These are phyloP conservation scores for Fraxinus xanthoxyloides DNA, from an alignment of 305 asterid species.

Conservation along the genomic window DNA sequence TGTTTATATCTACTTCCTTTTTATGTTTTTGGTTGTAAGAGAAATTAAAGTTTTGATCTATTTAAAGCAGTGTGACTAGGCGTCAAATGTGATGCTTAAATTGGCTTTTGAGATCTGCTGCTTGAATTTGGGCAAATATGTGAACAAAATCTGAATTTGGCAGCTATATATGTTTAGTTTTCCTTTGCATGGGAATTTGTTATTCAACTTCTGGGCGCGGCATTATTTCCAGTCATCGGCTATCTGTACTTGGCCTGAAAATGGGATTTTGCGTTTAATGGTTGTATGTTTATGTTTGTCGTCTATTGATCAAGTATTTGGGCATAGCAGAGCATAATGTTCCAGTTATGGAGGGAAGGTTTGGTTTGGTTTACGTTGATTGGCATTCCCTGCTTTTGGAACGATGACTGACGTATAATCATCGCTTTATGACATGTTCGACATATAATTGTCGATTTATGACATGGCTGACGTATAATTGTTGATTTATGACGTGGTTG, in stretches of 20 bases:
- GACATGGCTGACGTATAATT: constrained; percentile 1
- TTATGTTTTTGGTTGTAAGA: neutral
- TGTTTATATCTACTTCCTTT: constrained; percentile 5
- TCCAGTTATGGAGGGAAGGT: neutral
- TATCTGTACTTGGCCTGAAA: constrained; percentile 12
- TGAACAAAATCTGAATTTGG: constrained; percentile 5
- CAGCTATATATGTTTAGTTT: constrained; percentile 8
- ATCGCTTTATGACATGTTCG: neutral
- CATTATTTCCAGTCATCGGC: constrained; percentile 1
- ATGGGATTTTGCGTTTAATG: neutral
- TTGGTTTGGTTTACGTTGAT: neutral
- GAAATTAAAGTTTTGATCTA: neutral
- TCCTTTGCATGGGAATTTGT: constrained; percentile 14
- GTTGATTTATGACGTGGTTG: neutral
- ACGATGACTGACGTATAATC: neutral
- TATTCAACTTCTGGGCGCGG: constrained; percentile 12
- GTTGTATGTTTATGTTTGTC: neutral
- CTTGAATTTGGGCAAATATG: neutral
- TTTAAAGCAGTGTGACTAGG: constrained; percentile 1
- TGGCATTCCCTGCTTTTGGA: neutral
- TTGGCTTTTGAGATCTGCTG: constrained; percentile 14
- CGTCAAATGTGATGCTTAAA: neutral
- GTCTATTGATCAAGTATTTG: constrained; percentile 11
- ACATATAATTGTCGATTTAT: constrained; percentile 8
- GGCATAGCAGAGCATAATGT: neutral